Base-by-base conservation (phyloP, 2,329 filamentous ascomycete genomes). In the Lecanicillium sp. region DNA sequence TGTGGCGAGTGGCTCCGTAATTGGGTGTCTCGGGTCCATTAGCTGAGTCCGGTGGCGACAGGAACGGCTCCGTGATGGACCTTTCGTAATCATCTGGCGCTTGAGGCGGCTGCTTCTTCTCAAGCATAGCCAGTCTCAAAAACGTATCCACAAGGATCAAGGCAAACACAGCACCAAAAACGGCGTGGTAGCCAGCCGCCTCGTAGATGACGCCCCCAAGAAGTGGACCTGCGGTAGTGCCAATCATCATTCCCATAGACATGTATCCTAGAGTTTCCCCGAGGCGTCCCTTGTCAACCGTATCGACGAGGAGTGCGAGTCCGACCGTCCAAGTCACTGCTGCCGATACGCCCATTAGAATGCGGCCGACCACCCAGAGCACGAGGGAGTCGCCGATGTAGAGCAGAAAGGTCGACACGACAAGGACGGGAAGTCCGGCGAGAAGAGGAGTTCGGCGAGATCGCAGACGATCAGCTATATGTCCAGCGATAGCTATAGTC, bases 291-390 rank as follows among this genome's bases (percentile, higher is more conserved):
- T 43, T 37, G 21, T 43, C 32, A 29, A 39, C 41, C 26, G 47
- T 52, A 33, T 52, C 50, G 11, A 52, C 46, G 15, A 52, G 38
- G 15, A 52, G 50, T 23, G 50, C 46, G 9, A 51, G 40, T 14
- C 50, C 46, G 3, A 50, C 50, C 9, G 50, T 49, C 30, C 41
- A 48, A 2, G 48, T 48, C 14, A 52, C 30, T 14, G 50, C 46
- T 4, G 40, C 36, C 15, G 50, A 43, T 21, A 52, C 14, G n/a
- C 50, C 50, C 17, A 44, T 38, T 3, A 49, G 42, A 14, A 48
- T 32, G 12, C 50, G 36, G 6, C 45, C 50, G 33, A 49, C 15
- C 27, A 40, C 48, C 17, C 41, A 48, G 26, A 51, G 48, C 5
- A 38, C 40, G 36, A 51, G 39, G 12, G 46, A 44, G n/a, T 35